These are phyloP conservation scores for Eimeria praecox DNA, from an alignment of 169 alveolate species.

Conservation along the genomic window DNA sequence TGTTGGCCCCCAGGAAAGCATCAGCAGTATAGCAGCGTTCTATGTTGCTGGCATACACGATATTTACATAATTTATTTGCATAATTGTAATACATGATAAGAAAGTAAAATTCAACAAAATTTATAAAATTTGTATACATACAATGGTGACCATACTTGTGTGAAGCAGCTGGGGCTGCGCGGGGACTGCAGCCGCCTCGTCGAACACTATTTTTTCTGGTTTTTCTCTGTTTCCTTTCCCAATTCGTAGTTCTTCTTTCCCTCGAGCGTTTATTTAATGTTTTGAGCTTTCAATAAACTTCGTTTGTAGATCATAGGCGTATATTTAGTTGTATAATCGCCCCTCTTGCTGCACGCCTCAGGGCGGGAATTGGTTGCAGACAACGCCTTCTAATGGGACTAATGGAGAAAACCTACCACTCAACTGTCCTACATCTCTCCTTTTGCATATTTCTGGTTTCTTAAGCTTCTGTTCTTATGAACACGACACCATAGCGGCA, in stretches of 20 bases:
- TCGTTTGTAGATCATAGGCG: neutral
- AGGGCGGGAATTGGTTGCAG: neutral
- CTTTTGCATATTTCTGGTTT: neutral
- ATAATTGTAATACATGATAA: neutral
- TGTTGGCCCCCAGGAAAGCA: neutral
- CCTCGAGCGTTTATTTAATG: neutral
- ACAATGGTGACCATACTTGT: neutral
- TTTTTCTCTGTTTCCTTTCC: neutral
- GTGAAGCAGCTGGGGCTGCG: neutral
- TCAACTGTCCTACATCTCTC: neutral
- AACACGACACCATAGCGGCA: neutral
- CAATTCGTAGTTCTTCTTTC: neutral
- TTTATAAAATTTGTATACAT: neutral
- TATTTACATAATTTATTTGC: too few species aligned
- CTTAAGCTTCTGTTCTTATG: neutral
- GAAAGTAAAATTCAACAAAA: neutral
- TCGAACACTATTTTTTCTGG: neutral
- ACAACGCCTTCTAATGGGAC: neutral
- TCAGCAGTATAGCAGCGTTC: too few species aligned
- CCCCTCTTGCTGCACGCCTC: neutral
- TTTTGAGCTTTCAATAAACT: neutral
- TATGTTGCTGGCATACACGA: too few species aligned
- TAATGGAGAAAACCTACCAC: neutral
- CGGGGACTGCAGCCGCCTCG: constrained; percentile 25
- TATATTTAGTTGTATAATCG: neutral